These are phyloP conservation scores for Sugiyamaella chiloensis DNA, from an alignment of 805 yeast genomes.

Conservation along the genomic window DNA sequence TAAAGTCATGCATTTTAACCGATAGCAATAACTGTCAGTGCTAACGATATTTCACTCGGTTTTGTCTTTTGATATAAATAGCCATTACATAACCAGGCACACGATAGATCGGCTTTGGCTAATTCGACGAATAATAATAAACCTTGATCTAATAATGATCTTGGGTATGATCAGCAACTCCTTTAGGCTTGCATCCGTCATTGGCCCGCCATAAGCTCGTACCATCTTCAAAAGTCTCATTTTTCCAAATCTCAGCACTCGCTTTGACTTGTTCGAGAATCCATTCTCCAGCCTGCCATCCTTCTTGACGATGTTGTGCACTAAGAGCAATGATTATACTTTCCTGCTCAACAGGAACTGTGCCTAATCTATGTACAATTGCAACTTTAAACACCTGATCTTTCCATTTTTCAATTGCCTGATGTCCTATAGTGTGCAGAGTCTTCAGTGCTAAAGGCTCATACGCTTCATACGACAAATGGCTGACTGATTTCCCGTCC, in stretches of 20 bases:
- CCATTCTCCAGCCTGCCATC: slow-evolving; percentile 46
- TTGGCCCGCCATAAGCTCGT: slow-evolving; percentile 44
- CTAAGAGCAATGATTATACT: slow-evolving; percentile 46
- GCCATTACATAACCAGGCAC: too few species aligned
- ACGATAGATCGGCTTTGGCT: too few species aligned
- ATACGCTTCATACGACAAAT: slow-evolving; percentile 48
- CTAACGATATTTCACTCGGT: too few species aligned
- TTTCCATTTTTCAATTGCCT: slow-evolving; percentile 32
- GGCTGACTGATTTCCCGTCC: slow-evolving; percentile 40
- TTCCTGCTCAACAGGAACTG: slow-evolving; percentile 47
- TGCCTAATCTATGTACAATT: slow-evolving; percentile 46
- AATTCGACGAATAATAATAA: too few species aligned
- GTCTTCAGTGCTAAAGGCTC: slow-evolving; percentile 41
- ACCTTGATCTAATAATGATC: too few species aligned
- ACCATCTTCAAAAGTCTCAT: slow-evolving; percentile 45
- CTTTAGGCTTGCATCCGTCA: slow-evolving; percentile 10
- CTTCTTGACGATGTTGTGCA: slow-evolving; percentile 46
- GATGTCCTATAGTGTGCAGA: slow-evolving; percentile 35
- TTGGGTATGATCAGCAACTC: too few species aligned
- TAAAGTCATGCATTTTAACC: too few species aligned
- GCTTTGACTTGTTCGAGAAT: slow-evolving; percentile 45
- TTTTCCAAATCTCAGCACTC: slow-evolving; percentile 50
- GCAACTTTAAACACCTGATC: slow-evolving; percentile 38
- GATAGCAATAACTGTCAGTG: too few species aligned
- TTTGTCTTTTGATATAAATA: too few species aligned